phyloP scores from a whole-genome alignment of 2,329 filamentous ascomycete genomes.

The Allantophomopsis cytisporea region DNA sequence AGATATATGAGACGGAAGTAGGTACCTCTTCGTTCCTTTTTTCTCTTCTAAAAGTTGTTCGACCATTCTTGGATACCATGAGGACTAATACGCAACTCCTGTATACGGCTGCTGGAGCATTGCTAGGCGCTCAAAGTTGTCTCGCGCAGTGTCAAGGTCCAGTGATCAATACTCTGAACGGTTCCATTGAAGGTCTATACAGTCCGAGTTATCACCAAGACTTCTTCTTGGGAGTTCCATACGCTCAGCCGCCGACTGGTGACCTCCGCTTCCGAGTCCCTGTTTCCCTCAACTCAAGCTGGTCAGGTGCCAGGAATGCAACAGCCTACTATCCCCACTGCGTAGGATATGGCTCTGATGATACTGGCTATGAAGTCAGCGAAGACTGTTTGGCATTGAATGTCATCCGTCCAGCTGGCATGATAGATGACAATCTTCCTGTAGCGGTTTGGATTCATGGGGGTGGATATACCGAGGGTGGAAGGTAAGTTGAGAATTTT shows the following conservation, averaged over 20 bases:
- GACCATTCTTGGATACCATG: too few species aligned
- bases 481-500: too few species aligned
- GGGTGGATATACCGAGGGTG: too few species aligned
- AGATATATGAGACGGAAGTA: too few species aligned
- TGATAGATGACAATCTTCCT: constrained; percentile 25
- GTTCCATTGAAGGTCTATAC: constrained; percentile 7
- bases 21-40: too few species aligned
- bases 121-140: too few species aligned
- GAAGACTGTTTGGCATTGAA: constrained; percentile 43
- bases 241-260: constrained; percentile 7
- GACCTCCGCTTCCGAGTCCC: constrained; percentile 5
- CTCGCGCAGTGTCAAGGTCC: neutral
- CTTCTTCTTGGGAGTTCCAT: constrained; percentile 9
- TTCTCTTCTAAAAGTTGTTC: too few species aligned
- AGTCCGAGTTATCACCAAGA: constrained; percentile 7
- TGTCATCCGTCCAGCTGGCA: constrained; percentile 34
- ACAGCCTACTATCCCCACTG: constrained; percentile 6
- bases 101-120: too few species aligned
- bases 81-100: too few species aligned
- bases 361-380: constrained; percentile 2
- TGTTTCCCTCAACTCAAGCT: constrained; percentile 3
- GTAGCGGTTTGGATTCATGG: constrained; percentile 39
- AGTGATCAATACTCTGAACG: constrained; percentile 4
- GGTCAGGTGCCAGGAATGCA: constrained; percentile 7
- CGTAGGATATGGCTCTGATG: constrained; percentile 6